Percentiles rank a stretch among this genome's conserved stretches.
Evolutionary conservation across 192 early-diverging fungal genomes (phyloP).

Genomic region (Podila epicladia): DNA sequence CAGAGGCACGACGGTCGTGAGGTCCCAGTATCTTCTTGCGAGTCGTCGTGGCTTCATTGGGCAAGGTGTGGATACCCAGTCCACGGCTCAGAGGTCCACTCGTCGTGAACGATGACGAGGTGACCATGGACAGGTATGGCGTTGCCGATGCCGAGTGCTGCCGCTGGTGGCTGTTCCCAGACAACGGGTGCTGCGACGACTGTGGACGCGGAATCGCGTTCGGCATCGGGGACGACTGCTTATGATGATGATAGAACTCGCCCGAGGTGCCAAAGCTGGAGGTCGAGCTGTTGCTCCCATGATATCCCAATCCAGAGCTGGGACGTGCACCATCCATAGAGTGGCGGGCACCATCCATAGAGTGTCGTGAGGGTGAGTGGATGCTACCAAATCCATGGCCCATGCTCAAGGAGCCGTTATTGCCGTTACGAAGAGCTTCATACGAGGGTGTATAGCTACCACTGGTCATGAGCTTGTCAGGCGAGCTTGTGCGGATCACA

Average conservation of each 20-base stretch:
- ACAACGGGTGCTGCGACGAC: not conserved
- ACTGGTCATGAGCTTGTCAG: not conserved
- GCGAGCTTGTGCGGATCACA: conserved; percentile 1
- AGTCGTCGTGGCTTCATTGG: not conserved
- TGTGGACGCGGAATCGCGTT: not conserved
- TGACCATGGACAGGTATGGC: not conserved
- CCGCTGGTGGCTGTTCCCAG: conserved; percentile 8
- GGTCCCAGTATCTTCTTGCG: not conserved
- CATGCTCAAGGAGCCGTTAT: not conserved
- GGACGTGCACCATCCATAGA: conserved; percentile 15
- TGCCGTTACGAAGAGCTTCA: not conserved
- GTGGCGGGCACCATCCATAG: conserved; percentile 1
- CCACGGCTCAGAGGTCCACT: not conserved
- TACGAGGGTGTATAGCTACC: conserved; percentile 1
- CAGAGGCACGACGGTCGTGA: not conserved
- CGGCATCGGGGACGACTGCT: not conserved
- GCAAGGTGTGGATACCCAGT: conserved; percentile 9
- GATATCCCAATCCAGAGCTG: conserved; percentile 7
- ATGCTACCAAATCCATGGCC: not conserved
- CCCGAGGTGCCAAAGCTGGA: conserved; percentile 8
- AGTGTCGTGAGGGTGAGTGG: not conserved
- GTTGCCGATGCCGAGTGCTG: conserved; percentile 16
- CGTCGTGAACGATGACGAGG: conserved; percentile 6
- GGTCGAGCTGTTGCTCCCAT: conserved; percentile 4
- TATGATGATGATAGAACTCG: not conserved